phyloP scores from a whole-genome alignment of 495 filamentous ascomycete species.

The Neurospora africana region DNA sequence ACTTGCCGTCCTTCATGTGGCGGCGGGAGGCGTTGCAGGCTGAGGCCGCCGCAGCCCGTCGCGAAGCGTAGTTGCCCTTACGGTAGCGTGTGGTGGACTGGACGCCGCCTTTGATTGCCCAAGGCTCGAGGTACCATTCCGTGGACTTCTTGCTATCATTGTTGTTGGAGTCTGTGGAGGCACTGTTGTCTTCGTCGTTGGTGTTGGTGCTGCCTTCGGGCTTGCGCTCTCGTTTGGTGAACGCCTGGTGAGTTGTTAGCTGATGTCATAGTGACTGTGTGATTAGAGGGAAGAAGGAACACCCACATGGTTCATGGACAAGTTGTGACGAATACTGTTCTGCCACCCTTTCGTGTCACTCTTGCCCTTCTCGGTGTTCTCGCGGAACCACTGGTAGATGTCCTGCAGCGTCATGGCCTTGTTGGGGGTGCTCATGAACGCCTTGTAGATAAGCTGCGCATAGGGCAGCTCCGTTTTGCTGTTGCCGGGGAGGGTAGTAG shows the following conservation, averaged over 20 bases:
- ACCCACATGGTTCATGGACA: conserved; percentile 92
- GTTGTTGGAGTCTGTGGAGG: conserved; percentile 1
- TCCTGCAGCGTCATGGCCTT: conserved; percentile 70
- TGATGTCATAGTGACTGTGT: neutral
- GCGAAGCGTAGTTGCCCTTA: conserved; percentile 23
- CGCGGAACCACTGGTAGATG: conserved; percentile 83
- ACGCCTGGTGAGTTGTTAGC: conserved; percentile 23
- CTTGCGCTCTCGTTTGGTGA: conserved; percentile 30
- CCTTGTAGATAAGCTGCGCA: conserved; percentile 68
- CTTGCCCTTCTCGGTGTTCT: conserved; percentile 66
- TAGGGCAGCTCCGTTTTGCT: conserved; percentile 56
- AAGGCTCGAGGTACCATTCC: conserved; percentile 33
- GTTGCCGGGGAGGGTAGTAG: neutral
- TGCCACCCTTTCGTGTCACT: conserved; percentile 73
- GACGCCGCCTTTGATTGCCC: conserved; percentile 29
- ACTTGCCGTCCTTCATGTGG: neutral
- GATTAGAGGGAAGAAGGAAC: neutral
- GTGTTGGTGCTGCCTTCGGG: conserved; percentile 2
- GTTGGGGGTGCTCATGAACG: conserved; percentile 52
- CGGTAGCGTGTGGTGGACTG: conserved; percentile 40
- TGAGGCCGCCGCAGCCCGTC: conserved; percentile 1
- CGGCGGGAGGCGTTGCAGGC: neutral
- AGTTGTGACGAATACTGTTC: conserved; percentile 93
- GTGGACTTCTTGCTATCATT: conserved; percentile 25
- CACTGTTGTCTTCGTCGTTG: conserved; percentile 1